A percentile compares a stretch with the other conserved stretches of the same genome.
Conservation (phyloP, 371 early-diverging fungal genomes). For the Mortierella sp. region DNA sequence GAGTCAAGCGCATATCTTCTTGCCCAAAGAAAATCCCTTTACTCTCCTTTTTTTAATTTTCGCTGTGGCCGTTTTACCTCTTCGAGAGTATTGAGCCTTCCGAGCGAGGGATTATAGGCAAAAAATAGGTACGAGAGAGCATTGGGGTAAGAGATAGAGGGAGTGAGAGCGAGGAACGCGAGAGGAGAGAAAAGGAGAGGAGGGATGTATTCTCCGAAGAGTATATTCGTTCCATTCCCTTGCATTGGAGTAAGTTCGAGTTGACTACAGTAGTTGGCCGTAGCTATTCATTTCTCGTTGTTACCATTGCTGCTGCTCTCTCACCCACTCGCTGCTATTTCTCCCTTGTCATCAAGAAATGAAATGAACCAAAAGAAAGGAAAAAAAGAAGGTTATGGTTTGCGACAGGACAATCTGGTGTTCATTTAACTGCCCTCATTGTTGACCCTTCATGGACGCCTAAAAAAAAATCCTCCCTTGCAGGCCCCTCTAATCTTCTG, state of each 20-base stretch:
- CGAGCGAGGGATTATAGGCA: not conserved
- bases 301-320: not conserved
- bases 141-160: not conserved
- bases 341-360: not conserved
- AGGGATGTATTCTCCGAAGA: not conserved
- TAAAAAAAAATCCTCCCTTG: not conserved
- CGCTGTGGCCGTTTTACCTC: constrained; percentile 3
- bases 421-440: not conserved
- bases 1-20: not conserved
- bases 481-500: not conserved
- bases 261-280: not conserved
- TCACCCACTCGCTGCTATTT: not conserved
- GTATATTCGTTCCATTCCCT: not conserved
- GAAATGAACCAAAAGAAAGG: not conserved
- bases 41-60: not conserved
- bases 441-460: not conserved
- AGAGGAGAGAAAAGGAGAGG: not conserved
- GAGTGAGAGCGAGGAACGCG: not conserved
- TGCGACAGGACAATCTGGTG: not conserved
- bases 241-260: not conserved
- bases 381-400: constrained; percentile 5
- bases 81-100: not conserved
- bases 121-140: not conserved
- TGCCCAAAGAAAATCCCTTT: not conserved
- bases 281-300: not conserved